Evolutionary conservation across 108 stramenopile genomes (phyloP).

Genomic region (Nitzschia palea): DNA sequence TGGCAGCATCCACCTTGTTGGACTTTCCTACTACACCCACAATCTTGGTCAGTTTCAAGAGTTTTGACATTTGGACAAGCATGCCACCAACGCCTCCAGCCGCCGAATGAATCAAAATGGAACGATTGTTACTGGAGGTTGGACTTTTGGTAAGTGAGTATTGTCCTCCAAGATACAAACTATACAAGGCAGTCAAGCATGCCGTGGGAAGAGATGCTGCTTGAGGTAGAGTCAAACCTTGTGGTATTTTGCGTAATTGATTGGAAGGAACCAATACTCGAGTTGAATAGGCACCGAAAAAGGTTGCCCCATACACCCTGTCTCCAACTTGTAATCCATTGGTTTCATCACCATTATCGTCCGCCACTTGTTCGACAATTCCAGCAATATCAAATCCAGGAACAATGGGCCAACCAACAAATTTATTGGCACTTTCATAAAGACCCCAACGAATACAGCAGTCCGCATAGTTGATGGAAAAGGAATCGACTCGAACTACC

Average conservation of each 20-base stretch:
- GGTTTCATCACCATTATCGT: not conserved
- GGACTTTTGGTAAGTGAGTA: constrained; percentile 37
- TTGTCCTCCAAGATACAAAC: constrained; percentile 71
- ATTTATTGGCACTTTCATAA: constrained; percentile 83
- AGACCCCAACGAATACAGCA: constrained; percentile 86
- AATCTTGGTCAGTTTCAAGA: constrained; percentile 64
- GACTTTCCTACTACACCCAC: constrained; percentile 85
- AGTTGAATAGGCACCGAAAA: constrained; percentile 85
- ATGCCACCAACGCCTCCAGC: constrained; percentile 88
- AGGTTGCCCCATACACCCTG: constrained; percentile 77
- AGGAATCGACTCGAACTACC: constrained; percentile 57
- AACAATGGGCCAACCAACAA: constrained; percentile 89
- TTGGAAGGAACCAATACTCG: constrained; percentile 66
- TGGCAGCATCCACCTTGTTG: constrained; percentile 71
- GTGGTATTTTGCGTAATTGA: constrained; percentile 74
- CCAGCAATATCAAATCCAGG: constrained; percentile 91
- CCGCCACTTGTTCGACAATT: constrained; percentile 44
- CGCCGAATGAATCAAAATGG: constrained; percentile 87
- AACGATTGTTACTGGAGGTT: constrained; percentile 51
- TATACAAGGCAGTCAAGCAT: constrained; percentile 82
- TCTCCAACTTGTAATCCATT: constrained; percentile 57
- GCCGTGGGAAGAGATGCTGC: constrained; percentile 86
- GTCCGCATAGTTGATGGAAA: constrained; percentile 86
- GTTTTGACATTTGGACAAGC: constrained; percentile 84
- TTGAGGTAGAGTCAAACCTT: constrained; percentile 42